Evolutionary conservation across 257 asterid species (phyloP), one percentile per base, ranked within the genome.

Genomic region (Forsythia suspensa): DNA sequence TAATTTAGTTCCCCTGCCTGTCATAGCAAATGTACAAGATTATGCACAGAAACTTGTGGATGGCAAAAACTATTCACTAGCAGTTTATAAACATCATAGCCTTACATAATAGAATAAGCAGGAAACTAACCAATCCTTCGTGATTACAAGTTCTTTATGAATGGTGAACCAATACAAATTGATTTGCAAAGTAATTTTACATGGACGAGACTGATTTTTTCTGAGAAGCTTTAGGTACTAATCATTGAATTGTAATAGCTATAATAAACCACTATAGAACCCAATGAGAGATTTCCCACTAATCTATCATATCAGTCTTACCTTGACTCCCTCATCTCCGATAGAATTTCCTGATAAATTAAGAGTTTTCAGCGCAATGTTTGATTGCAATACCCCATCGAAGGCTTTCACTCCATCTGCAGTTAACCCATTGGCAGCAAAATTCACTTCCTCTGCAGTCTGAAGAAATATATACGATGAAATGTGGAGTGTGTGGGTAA

Each of bases 321-420:
- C 99, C 94, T 94, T 94, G 81, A 92, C 92, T 74, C 99, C 99
- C 85, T 92, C 98, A 87, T 96, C 98, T 52, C 99, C 99, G 77
- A 96, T 89, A 70, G 90, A 82, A 88, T 96, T 96, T 84, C 99
- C 97, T n/a, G 99, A 94, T 44, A 96, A 86, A 86, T 94, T 86
- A 71, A 96, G 95, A 86, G 97, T 80, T 84, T 90, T 96, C 65
- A 96, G 90, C 63, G 92, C 85, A 76, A 88, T 48, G 72, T 94
- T 96, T 80, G 97, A 92, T 83, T 94, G 99, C 88, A 96, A 84
- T 79, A 96, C 78, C 82, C 98, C 97, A 80, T 96, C 99, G 74
- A 96, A 91, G 36, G 98, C 97, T 91, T 91, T 96, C 80, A 96
- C 79, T 71, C 99, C 98, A 71, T 89, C 92, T 24, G 98, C 92